Evolutionary conservation across 2,329 filamentous ascomycete genomes (phyloP).

Genomic region (Monilinia laxa): DNA sequence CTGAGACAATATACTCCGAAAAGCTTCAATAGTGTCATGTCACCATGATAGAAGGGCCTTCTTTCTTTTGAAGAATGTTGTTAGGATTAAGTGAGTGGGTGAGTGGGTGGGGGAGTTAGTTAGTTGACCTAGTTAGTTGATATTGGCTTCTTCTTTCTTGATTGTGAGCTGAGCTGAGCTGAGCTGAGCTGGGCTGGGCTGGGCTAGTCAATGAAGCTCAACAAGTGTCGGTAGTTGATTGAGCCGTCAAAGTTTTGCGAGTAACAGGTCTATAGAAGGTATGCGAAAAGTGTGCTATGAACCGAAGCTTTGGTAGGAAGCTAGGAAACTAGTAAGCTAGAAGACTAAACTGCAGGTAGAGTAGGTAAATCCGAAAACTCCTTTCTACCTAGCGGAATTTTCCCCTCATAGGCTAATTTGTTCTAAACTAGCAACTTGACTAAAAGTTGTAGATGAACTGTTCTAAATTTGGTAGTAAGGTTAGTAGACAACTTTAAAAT

Average conservation of each 20-base stretch:
- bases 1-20: conserved; percentile 23
- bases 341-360: neutral
- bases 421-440: neutral
- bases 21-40: conserved; percentile 19
- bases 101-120: neutral
- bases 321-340: no score
- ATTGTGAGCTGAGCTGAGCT: neutral
- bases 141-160: neutral
- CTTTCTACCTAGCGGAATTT: neutral
- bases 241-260: neutral
- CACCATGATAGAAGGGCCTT: conserved; percentile 21
- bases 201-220: neutral
- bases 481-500: neutral
- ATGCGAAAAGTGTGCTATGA: neutral
- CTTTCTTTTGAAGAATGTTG: neutral
- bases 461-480: conserved; percentile 1
- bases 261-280: no score
- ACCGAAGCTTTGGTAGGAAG: neutral
- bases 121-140: neutral
- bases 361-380: conserved; percentile 9
- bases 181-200: neutral
- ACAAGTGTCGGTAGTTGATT: conserved; percentile 12
- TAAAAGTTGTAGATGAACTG: neutral
- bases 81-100: neutral
- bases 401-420: neutral